A percentile compares a stretch with the other conserved stretches of the same genome.
phyloP scores from a whole-genome alignment of 768 basidiomycete species.

The Rhizopogon vesiculosus region DNA sequence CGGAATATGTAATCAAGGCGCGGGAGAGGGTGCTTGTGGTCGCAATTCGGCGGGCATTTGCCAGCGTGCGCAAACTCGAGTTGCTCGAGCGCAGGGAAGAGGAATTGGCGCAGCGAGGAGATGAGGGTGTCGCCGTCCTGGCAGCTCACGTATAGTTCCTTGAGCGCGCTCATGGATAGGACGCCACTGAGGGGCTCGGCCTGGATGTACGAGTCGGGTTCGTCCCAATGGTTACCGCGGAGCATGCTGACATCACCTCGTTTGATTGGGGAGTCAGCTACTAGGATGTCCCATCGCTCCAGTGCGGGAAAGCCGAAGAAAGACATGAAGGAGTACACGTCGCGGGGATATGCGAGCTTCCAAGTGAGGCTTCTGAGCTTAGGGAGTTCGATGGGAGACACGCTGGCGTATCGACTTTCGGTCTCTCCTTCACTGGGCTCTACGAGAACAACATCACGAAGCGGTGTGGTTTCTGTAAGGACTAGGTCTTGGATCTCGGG shows the following conservation, averaged over 20 bases:
- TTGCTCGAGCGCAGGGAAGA: conserved; percentile 39
- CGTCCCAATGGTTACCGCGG: conserved; percentile 25
- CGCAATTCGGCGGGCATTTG: conserved; percentile 9
- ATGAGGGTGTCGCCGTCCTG: conserved; percentile 34
- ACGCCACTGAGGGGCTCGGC: conserved; percentile 21
- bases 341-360: conserved; percentile 39
- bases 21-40: conserved; percentile 30
- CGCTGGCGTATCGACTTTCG: conserved; percentile 8
- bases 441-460: conserved; percentile 28
- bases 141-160: conserved; percentile 40
- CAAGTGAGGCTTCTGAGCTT: conserved; percentile 42
- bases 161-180: conserved; percentile 27
- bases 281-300: conserved; percentile 39
- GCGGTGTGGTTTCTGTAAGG: conserved; percentile 37
- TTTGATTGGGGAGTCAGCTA: conserved; percentile 30
- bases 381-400: conserved; percentile 27
- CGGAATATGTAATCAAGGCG: conserved; percentile 49
- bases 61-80: conserved; percentile 40
- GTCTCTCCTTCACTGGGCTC: conserved; percentile 7
- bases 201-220: conserved; percentile 26
- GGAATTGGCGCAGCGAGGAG: conserved; percentile 37
- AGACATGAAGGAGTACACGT: conserved; percentile 39
- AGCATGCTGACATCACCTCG: conserved; percentile 21
- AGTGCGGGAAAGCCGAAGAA: conserved; percentile 36
- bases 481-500: conserved; percentile 39